Conservation (phyloP, 2,329 filamentous ascomycete species). For the Arthrobotrys sinensis region DNA sequence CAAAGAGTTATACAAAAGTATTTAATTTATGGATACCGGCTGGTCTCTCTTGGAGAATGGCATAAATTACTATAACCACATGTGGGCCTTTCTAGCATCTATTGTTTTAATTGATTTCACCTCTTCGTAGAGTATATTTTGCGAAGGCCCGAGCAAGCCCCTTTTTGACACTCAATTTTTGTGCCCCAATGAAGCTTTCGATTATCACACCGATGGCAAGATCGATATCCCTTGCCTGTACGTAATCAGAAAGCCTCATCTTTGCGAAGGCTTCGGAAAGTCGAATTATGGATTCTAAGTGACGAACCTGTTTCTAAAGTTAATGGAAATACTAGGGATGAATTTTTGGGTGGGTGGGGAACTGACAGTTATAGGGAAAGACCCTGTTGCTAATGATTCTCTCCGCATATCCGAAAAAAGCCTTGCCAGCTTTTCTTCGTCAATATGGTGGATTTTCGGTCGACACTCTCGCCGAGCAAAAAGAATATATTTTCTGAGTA, state of each 20-base stretch:
- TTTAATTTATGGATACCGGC: neutral
- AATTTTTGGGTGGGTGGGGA: constrained; percentile 4
- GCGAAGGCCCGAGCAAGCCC: constrained; percentile 93
- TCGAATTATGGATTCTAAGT: constrained; percentile 97
- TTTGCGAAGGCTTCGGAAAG: constrained; percentile 95
- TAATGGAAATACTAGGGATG: constrained; percentile 71
- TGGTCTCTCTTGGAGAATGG: neutral
- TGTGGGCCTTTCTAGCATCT: neutral
- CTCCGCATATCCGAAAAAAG: constrained; percentile 96
- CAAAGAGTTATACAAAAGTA: constrained; percentile 54
- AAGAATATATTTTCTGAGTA: constrained; percentile 95
- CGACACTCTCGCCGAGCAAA: constrained; percentile 91
- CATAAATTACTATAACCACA: neutral
- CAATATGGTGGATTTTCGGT: constrained; percentile 96
- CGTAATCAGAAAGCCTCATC: constrained; percentile 98
- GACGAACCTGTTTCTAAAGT: constrained; percentile 74
- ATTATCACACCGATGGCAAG: constrained; percentile 97
- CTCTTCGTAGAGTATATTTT: constrained; percentile 82
- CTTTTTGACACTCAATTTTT: constrained; percentile 98
- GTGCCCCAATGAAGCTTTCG: constrained; percentile 93
- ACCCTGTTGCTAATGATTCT: constrained; percentile 92
- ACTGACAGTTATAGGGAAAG: constrained; percentile 94
- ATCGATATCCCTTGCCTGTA: constrained; percentile 89
- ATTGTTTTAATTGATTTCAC: constrained; percentile 62
- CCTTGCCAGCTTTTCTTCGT: constrained; percentile 94